Evolutionary conservation across 345 rosid species (phyloP), one percentile per base, ranked within the genome.

Genomic region (Salix udensis): DNA sequence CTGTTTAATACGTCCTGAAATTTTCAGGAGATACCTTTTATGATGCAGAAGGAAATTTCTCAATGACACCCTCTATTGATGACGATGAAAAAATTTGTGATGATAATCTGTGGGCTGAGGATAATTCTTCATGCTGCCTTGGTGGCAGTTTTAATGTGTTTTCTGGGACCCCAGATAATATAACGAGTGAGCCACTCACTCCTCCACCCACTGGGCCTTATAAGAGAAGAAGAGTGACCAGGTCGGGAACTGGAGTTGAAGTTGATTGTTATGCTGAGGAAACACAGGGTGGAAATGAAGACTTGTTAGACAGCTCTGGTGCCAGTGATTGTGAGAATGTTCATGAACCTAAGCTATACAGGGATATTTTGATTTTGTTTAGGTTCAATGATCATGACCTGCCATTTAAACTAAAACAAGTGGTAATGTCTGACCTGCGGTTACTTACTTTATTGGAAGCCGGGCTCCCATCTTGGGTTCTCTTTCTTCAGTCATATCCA

Each of bases 381-480:
- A 89, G 91, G 88, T 96, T 89, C 79, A 83, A 87, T 80, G 97
- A 96, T 72, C 89, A 76, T 52, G 88, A 91, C 76, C 90, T 96
- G 70, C 97, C 98, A 9, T 96, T 92, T 79, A 91, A 88, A 81
- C 78, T 96, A 67, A 87, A 86, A 80, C 86, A 90, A 74, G 83
- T 94, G 74, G 86, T 96, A 84, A 85, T 90, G 87, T 85, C 91
- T 48, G 91, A 96, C 81, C 71, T 88, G 79, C 89, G 94, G 73
- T 82, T 96, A 81, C 95, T 96, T 74, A 94, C 96, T 78, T 81
- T 96, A 64, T 82, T 94, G 68, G 99, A 96, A 85, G 92, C 99
- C 34, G 98, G 99, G 67, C 97, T 96, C 77, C 98, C 99, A 58
- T 91, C 99, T 26, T 96, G 99, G 99, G 98, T 92, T 68, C 76